Percentiles rank a stretch among this genome's conserved stretches.
These are phyloP conservation scores for Fusarium acutatum DNA, from an alignment of 2,329 filamentous ascomycete genomes.

Conservation along the genomic window DNA sequence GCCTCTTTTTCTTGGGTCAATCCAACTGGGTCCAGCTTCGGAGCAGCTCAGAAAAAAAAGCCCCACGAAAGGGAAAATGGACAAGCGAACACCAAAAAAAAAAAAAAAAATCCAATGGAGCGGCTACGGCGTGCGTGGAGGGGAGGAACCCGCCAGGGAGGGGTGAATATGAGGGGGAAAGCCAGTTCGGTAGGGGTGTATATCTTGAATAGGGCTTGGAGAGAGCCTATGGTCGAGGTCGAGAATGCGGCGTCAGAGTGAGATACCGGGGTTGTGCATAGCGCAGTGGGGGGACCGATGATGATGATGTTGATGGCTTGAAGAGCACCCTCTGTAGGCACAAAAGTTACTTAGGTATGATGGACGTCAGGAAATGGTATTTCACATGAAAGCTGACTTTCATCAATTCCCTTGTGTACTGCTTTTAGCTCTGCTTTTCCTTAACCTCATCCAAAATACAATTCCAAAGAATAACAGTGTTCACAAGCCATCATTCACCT, in stretches of 20 bases:
- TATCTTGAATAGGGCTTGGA: conserved; percentile 30
- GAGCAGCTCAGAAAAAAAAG: conserved; percentile 23
- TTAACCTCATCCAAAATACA: background rate
- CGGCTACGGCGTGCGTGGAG: conserved; percentile 35
- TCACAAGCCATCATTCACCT: background rate
- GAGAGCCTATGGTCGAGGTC: background rate
- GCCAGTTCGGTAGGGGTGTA: conserved; percentile 14
- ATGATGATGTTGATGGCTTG: conserved; percentile 30
- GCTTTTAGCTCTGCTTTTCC: background rate
- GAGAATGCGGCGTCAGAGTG: conserved; percentile 13
- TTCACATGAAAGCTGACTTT: conserved; percentile 20
- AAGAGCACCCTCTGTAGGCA: background rate
- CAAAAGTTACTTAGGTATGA: background rate
- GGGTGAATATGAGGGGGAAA: conserved; percentile 26
- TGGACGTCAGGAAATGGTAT: conserved; percentile 18
- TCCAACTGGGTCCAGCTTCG: conserved; percentile 34
- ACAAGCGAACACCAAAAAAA: background rate
- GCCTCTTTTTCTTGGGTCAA: conserved; percentile 30
- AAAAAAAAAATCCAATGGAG: conserved; percentile 39
- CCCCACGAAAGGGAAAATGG: conserved; percentile 32
- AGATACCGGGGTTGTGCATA: conserved; percentile 25
- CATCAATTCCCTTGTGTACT: background rate
- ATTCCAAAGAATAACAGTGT: background rate
- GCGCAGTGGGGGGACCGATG: conserved; percentile 25
- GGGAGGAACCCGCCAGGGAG: conserved; percentile 15